Conservation (phyloP, 2,329 filamentous ascomycete genomes). For the Ophiostoma montium region DNA sequence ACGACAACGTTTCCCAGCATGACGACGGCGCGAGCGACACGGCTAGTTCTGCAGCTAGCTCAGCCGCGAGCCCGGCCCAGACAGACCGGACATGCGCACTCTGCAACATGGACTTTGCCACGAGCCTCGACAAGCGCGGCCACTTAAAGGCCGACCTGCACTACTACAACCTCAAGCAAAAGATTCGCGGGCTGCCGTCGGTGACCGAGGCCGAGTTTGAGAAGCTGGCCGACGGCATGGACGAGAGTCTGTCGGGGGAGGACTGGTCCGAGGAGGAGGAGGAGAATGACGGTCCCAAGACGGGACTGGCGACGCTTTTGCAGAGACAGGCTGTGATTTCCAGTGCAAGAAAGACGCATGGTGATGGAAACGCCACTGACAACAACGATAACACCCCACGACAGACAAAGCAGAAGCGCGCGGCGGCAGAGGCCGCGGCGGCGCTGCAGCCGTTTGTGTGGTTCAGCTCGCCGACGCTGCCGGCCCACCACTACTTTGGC, state of each 20-base stretch:
- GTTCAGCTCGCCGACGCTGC: constrained; percentile 65
- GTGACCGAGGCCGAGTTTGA: constrained; percentile 78
- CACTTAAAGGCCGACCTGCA: constrained; percentile 88
- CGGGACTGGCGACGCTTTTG: constrained; percentile 58
- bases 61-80: neutral
- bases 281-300: constrained; percentile 20
- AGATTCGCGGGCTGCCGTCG: constrained; percentile 55
- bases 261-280: constrained; percentile 51
- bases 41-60: neutral
- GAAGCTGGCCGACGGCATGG: constrained; percentile 67
- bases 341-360: neutral
- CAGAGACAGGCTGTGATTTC: constrained; percentile 68
- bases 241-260: constrained; percentile 87
- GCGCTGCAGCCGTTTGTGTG: constrained; percentile 44
- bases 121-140: constrained; percentile 64
- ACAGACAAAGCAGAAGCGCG: constrained; percentile 29
- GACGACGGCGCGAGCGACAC: constrained; percentile 9
- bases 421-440: constrained; percentile 40
- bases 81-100: constrained; percentile 48
- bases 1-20: neutral
- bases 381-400: constrained; percentile 27
- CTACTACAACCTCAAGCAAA: constrained; percentile 88
- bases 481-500: constrained; percentile 67
- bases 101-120: constrained; percentile 58
- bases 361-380: constrained; percentile 18